Evolutionary conservation across 2,329 filamentous ascomycete genomes (phyloP).

Genomic region (Aureobasidium sp.): DNA sequence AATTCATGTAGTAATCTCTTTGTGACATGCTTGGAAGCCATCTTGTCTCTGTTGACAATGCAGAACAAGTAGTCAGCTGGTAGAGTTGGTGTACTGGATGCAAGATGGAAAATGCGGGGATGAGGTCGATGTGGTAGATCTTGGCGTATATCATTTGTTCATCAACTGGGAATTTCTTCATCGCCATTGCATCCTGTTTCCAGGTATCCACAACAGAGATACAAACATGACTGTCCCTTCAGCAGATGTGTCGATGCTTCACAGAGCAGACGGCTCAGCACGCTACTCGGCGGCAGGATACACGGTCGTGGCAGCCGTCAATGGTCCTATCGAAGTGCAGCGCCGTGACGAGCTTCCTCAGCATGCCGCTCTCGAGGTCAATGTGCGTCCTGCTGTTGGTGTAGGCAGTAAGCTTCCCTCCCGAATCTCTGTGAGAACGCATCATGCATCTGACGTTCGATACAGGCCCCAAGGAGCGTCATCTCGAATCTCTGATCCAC

Average conservation of each 20-base stretch:
- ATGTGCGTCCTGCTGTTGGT: conserved; percentile 77
- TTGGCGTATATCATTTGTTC: conserved; percentile 5
- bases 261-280: conserved; percentile 72
- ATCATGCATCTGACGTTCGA: background rate
- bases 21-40: conserved; percentile 27
- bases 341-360: conserved; percentile 86
- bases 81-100: background rate
- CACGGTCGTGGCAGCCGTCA: conserved; percentile 76
- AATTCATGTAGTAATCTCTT: conserved; percentile 57
- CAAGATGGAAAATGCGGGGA: conserved; percentile 2
- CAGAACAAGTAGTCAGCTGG: background rate
- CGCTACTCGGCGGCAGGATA: conserved; percentile 70
- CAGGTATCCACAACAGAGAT: too few relatives aligned
- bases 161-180: conserved; percentile 1
- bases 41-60: background rate
- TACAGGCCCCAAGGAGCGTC: conserved; percentile 50
- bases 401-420: conserved; percentile 58
- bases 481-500: conserved; percentile 72
- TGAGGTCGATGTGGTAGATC: background rate
- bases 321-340: conserved; percentile 85
- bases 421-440: background rate
- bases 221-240: conserved; percentile 15
- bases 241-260: conserved; percentile 38
- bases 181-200: background rate
- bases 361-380: conserved; percentile 83